Percentiles rank a stretch among this genome's conserved stretches.
phyloP scores from a whole-genome alignment of 352 stramenopile species.

The Phytophthora agathidicida region DNA sequence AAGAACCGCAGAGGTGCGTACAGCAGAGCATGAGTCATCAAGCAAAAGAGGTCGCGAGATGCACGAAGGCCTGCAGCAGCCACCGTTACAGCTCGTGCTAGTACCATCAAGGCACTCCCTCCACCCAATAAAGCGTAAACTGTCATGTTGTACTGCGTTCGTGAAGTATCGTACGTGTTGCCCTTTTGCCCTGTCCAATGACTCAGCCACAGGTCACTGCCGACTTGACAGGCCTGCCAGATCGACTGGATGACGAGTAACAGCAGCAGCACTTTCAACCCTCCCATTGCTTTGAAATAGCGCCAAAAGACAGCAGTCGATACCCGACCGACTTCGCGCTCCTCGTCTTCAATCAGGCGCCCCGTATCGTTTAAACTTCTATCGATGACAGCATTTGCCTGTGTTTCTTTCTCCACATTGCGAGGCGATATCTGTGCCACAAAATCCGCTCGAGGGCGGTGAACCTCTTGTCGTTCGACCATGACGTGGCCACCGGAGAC shows the following conservation, averaged over 20 bases:
- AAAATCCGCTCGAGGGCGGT: slow-evolving; percentile 1
- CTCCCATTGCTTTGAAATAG: slow-evolving; percentile 51
- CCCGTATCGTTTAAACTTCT: slow-evolving; percentile 4
- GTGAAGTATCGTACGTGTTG: slow-evolving; percentile 12
- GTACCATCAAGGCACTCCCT: slow-evolving; percentile 37
- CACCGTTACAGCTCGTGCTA: slow-evolving; percentile 30
- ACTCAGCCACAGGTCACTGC: slow-evolving; percentile 36
- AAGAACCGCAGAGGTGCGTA: slow-evolving; percentile 91
- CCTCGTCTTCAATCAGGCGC: slow-evolving; percentile 46
- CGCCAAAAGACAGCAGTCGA: slow-evolving; percentile 36
- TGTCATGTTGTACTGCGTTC: slow-evolving; percentile 26
- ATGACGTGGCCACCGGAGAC: slow-evolving; percentile 17
- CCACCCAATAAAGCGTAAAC: slow-evolving; percentile 36
- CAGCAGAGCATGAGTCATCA: slow-evolving; percentile 79
- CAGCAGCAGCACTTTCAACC: slow-evolving; percentile 14
- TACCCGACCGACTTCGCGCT: slow-evolving; percentile 43
- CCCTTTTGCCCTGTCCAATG: slow-evolving; percentile 44
- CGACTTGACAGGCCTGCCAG: slow-evolving; percentile 43
- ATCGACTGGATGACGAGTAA: slow-evolving; percentile 16
- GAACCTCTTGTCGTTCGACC: background rate
- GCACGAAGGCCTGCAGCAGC: slow-evolving; percentile 33
- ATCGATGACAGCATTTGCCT: background rate
- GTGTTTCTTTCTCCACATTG: background rate
- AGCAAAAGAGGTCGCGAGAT: slow-evolving; percentile 73
- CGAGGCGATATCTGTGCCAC: background rate